phyloP scores from a whole-genome alignment of 2,329 filamentous ascomycete genomes.

The Alternaria triticina region DNA sequence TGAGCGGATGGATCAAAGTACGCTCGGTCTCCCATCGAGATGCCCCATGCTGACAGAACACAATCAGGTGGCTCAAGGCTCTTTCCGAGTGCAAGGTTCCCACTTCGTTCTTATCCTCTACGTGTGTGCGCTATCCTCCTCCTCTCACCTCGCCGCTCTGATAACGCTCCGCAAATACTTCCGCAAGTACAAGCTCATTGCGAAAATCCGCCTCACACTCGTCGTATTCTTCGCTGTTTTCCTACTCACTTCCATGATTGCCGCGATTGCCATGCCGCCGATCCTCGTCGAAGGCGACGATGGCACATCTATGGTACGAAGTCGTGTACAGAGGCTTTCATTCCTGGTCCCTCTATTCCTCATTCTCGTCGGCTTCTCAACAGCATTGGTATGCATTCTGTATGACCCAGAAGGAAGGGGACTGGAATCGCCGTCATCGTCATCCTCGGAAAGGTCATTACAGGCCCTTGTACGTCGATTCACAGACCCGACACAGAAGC shows the following conservation, averaged over 20 bases:
- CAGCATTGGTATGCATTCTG: conserved; percentile 36
- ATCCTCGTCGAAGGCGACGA: conserved; percentile 1
- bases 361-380: conserved; percentile 39
- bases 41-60: neutral
- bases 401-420: conserved; percentile 21
- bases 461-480: conserved; percentile 8
- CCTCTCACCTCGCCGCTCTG: conserved; percentile 41
- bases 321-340: conserved; percentile 24
- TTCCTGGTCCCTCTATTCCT: conserved; percentile 35
- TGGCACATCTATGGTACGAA: conserved; percentile 10
- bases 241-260: conserved; percentile 36
- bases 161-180: conserved; percentile 43
- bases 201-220: conserved; percentile 35
- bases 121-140: conserved; percentile 39
- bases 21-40: neutral
- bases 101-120: conserved; percentile 43
- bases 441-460: conserved; percentile 5
- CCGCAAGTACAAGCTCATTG: conserved; percentile 35
- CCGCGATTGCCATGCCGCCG: conserved; percentile 29
- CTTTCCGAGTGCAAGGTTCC: conserved; percentile 34
- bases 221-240: conserved; percentile 37
- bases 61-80: conserved; percentile 32
- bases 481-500: conserved; percentile 8
- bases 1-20: conserved; percentile 43
- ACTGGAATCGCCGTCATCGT: conserved; percentile 2